Evolutionary conservation across 2,329 filamentous ascomycete genomes (phyloP), one percentile per base, ranked within the genome.

Genomic region (Dothideomycetes sp.): DNA sequence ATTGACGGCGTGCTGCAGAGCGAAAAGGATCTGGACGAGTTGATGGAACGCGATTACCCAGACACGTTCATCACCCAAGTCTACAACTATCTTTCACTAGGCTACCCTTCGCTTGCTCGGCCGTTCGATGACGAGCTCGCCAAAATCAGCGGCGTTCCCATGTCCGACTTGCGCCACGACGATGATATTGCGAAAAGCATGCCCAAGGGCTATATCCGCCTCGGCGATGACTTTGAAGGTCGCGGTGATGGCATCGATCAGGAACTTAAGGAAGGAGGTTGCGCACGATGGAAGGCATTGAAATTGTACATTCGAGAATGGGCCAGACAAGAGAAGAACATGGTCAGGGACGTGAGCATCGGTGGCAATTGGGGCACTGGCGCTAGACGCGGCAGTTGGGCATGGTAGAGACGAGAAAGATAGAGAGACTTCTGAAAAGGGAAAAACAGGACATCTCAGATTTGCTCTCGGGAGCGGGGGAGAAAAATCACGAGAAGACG

Each of bases 21-120:
- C 4, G 65, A 71, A 46, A 57, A 62, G 64, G 55, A 63, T 9
- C 48, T 60, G 22, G 55, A 58, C 35, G 44, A 48, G 3, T 38
- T 53, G 12, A 68, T 77, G 31, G 62, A 70, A 19, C 57, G 63
- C 22, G 87, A 94, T 59, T 94, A 91, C 52, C 70, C 80, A 45
- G 85, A 94, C 56, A 69, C 69, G 3, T 94, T 95, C 57, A 77
- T 95, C 41, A 94, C 88, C 0, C 89, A 96, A 60, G 88, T 96
- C 5, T 96, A 93, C 70, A 95, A 96, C 60, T 96, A 96, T 60
- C 71, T 96, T 12, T 94, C 86, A 0, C 72, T 96, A 4, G 89
- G 89, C 4, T 95, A 95, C 58, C 88, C 89, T 3, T 80, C 84
- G 24, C 77, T 87, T 52, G 89, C 88, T 9, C 77, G 81, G 16